Percentiles rank a stretch among this genome's conserved stretches.
Conservation (phyloP, 73 alveolate genomes). For the Breviolum minutum region DNA sequence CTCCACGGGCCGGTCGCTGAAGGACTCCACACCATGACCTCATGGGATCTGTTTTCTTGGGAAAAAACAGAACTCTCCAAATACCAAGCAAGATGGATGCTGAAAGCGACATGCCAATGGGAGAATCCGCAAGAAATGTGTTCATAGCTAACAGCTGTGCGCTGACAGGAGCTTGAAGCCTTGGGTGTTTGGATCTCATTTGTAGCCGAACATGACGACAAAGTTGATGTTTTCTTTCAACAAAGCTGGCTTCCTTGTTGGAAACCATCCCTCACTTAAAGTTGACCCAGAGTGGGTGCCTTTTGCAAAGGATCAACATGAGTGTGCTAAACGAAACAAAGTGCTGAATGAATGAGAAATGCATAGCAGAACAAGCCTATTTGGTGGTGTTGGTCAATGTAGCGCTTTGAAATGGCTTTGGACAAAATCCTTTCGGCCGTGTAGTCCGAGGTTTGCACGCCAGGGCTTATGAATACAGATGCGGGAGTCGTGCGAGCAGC, state of each 20-base stretch:
- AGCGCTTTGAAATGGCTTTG: background rate
- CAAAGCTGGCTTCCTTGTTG: too few relatives aligned
- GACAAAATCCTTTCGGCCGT: background rate
- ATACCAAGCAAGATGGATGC: background rate
- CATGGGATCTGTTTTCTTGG: too few relatives aligned
- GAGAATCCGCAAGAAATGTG: background rate
- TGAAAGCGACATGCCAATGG: background rate
- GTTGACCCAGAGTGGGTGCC: background rate
- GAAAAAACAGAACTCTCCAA: background rate
- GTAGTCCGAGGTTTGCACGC: conserved; percentile 63
- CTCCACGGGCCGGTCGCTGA: too few relatives aligned
- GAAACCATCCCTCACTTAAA: too few relatives aligned
- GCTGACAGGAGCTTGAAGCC: conserved; percentile 3
- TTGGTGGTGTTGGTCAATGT: background rate
- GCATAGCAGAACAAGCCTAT: background rate
- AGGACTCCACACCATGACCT: too few relatives aligned
- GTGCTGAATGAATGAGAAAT: background rate
- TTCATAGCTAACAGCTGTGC: background rate
- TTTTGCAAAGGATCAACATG: too few relatives aligned
- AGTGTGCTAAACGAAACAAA: background rate
- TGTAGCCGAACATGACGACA: background rate
- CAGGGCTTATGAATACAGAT: conserved; percentile 64
- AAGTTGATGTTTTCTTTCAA: too few relatives aligned
- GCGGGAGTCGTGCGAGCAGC: conserved; percentile 78
- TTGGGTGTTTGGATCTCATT: conserved; percentile 17